phyloP scores from a whole-genome alignment of 768 basidiomycete species.

The Stropharia rugosoannulata region DNA sequence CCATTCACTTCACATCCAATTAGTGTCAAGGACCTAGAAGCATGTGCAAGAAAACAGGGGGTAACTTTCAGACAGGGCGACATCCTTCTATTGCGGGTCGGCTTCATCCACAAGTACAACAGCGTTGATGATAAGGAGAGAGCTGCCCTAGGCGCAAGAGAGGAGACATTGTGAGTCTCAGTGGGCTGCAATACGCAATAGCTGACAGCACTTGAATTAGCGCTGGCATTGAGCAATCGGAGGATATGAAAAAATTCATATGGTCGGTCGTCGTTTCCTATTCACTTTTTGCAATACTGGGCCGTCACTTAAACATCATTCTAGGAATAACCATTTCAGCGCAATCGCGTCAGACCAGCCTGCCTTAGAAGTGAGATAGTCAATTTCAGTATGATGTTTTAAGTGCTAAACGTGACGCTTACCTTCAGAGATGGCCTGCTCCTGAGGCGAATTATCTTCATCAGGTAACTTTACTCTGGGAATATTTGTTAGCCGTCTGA shows the following conservation, averaged over 20 bases:
- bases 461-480: neutral
- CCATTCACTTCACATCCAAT: neutral
- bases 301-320: neutral
- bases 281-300: neutral
- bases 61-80: conserved; percentile 2
- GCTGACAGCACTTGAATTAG: neutral
- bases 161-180: conserved; percentile 1
- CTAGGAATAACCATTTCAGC: conserved; percentile 4
- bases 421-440: neutral
- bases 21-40: neutral
- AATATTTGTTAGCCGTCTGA: no score
- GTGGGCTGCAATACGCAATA: neutral
- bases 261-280: neutral
- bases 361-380: neutral
- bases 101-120: conserved; percentile 6
- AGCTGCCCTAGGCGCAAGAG: neutral
- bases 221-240: conserved; percentile 3
- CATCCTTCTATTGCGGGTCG: conserved; percentile 1
- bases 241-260: conserved; percentile 3
- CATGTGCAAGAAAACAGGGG: neutral
- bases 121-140: neutral
- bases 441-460: neutral
- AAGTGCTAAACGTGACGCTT: neutral
- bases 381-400: neutral
- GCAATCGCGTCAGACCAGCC: conserved; percentile 2